A percentile compares a stretch with the other conserved stretches of the same genome.
phyloP scores from a whole-genome alignment of 2,329 filamentous ascomycete genomes.

The Colletotrichum ledebouriae region DNA sequence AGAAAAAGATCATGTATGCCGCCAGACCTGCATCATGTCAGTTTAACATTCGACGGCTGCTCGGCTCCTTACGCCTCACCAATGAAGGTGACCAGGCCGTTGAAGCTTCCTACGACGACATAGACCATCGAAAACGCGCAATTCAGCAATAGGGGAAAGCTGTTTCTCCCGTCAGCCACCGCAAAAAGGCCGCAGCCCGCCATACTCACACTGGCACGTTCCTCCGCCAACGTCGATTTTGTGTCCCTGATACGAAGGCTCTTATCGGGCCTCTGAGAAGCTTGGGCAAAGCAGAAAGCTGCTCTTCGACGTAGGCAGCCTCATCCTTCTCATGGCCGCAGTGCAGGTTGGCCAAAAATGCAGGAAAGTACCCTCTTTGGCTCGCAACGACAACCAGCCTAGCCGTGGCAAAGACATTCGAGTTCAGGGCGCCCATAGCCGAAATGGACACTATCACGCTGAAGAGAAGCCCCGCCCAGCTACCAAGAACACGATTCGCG shows the following conservation, averaged over 20 bases:
- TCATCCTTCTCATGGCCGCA: constrained; percentile 48
- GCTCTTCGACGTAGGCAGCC: constrained; percentile 45
- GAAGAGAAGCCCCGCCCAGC: constrained; percentile 54
- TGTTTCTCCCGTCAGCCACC: constrained; percentile 34
- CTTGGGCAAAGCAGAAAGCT: constrained; percentile 41
- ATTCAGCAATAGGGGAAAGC: constrained; percentile 46
- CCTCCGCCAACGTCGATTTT: constrained; percentile 44
- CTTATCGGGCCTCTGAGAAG: constrained; percentile 43
- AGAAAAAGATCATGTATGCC: constrained; percentile 46
- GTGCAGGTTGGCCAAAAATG: constrained; percentile 47
- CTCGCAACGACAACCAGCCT: constrained; percentile 56
- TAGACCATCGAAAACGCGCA: constrained; percentile 46
- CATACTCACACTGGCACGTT: constrained; percentile 44
- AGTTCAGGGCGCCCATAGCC: constrained; percentile 57
- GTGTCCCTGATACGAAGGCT: constrained; percentile 45
- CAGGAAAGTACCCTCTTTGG: constrained; percentile 48
- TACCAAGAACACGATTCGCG: constrained; percentile 50
- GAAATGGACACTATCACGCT: constrained; percentile 56
- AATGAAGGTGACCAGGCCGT: constrained; percentile 48
- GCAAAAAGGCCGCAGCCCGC: not conserved
- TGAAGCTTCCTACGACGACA: constrained; percentile 46
- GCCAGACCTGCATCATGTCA: constrained; percentile 43
- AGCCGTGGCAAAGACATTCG: constrained; percentile 59
- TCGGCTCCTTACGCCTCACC: constrained; percentile 13
- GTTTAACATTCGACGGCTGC: not conserved